phyloP scores from a whole-genome alignment of 164 flowering plant species.

The Magnolia officinalis region DNA sequence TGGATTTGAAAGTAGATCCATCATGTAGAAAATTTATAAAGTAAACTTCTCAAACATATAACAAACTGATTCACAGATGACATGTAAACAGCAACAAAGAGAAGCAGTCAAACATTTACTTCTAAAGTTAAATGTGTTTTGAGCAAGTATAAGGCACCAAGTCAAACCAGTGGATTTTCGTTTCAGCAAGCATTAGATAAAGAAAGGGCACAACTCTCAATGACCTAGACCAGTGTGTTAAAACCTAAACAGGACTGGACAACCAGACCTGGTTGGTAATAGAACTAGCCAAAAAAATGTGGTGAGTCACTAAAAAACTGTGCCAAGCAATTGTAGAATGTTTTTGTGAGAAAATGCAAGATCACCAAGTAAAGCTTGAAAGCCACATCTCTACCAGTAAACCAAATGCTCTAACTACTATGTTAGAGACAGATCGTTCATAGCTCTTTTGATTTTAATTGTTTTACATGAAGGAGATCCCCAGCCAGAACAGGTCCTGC shows the following conservation, averaged over 20 bases:
- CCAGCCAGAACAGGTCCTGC: not conserved
- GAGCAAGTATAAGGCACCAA: not conserved
- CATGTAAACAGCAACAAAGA: not conserved
- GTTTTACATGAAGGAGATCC: not conserved
- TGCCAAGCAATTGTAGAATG: not conserved
- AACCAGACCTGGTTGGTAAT: not conserved
- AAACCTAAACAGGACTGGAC: not conserved
- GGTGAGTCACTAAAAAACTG: not conserved
- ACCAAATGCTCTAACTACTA: not conserved
- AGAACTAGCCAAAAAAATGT: not conserved
- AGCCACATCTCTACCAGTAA: not conserved
- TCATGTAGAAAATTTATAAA: slow-evolving; percentile 33
- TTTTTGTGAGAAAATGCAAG: not conserved
- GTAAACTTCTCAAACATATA: not conserved
- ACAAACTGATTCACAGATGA: not conserved
- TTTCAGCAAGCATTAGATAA: not conserved
- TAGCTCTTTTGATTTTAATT: not conserved
- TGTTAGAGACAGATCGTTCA: not conserved
- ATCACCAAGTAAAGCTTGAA: not conserved
- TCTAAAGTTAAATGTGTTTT: not conserved
- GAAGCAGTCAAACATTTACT: not conserved
- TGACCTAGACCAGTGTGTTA: not conserved
- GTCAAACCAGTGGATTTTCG: not conserved
- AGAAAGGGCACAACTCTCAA: not conserved
- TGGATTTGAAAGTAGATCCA: slow-evolving; percentile 61